These are phyloP conservation scores for Phytophthora pistaciae DNA, from an alignment of 352 stramenopile genomes.

Conservation along the genomic window DNA sequence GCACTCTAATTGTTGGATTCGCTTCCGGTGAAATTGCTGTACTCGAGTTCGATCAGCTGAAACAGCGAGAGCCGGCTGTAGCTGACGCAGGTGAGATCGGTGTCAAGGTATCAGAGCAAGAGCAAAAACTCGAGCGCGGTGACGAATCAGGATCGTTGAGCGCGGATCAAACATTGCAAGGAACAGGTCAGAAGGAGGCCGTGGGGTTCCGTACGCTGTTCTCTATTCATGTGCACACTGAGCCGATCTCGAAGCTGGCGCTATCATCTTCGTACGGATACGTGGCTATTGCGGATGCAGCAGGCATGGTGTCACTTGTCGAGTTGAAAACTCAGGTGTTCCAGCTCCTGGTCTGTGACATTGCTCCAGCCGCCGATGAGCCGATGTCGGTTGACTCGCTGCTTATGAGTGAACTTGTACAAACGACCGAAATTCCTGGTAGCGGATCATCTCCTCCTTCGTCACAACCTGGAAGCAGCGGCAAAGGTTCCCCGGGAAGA, in stretches of 20 bases:
- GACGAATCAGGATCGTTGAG: background rate
- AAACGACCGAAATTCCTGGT: conserved; percentile 66
- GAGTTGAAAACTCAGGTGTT: conserved; percentile 58
- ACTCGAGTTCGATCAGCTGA: conserved; percentile 51
- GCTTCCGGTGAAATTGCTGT: conserved; percentile 61
- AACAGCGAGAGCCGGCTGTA: conserved; percentile 3
- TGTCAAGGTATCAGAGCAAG: background rate
- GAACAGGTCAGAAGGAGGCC: conserved; percentile 20
- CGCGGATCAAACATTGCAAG: conserved; percentile 5
- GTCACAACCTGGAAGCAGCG: conserved; percentile 8
- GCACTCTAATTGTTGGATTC: conserved; percentile 63
- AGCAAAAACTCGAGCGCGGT: background rate
- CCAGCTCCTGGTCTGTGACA: conserved; percentile 69
- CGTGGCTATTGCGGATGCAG: conserved; percentile 60
- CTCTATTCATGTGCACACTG: conserved; percentile 66
- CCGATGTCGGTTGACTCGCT: conserved; percentile 67
- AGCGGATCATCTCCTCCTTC: conserved; percentile 19
- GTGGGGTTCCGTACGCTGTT: conserved; percentile 60
- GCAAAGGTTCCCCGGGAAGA: conserved; percentile 25
- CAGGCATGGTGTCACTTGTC: conserved; percentile 69
- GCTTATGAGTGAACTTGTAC: conserved; percentile 69
- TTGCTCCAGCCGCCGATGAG: conserved; percentile 49
- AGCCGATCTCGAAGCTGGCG: conserved; percentile 58
- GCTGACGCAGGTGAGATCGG: conserved; percentile 3
- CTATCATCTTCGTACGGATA: conserved; percentile 62